These are phyloP conservation scores for Auriscalpium orientale DNA, from an alignment of 768 basidiomycete genomes.

Conservation along the genomic window DNA sequence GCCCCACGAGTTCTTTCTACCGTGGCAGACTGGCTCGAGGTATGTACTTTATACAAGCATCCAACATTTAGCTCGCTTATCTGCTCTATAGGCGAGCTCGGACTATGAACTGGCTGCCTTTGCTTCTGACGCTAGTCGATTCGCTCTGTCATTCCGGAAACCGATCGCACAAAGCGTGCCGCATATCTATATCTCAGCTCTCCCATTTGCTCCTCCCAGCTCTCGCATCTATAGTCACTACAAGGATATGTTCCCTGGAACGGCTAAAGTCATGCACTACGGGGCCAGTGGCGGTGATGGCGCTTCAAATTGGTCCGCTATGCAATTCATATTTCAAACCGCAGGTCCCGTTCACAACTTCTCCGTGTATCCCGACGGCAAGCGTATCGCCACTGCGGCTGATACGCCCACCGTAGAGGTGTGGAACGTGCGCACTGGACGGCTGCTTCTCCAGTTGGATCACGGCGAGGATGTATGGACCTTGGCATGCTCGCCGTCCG, in stretches of 20 bases:
- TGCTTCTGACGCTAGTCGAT: constrained; percentile 8
- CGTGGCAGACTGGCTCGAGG: constrained; percentile 10
- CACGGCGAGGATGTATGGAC: background rate
- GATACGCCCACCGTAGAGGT: background rate
- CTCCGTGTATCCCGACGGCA: constrained; percentile 17
- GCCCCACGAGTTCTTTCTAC: constrained; percentile 12
- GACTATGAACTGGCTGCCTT: constrained; percentile 3
- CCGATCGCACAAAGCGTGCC: constrained; percentile 4
- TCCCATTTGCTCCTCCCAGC: constrained; percentile 8
- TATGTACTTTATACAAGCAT: background rate
- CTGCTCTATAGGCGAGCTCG: background rate
- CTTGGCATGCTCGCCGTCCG: background rate
- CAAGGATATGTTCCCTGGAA: constrained; percentile 3
- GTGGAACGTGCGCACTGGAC: background rate
- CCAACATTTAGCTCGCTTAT: background rate
- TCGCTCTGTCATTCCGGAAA: constrained; percentile 5
- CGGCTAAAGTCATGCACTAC: background rate
- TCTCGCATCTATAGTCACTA: constrained; percentile 5
- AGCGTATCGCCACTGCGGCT: constrained; percentile 4
- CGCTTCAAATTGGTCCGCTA: constrained; percentile 18
- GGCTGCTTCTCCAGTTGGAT: background rate
- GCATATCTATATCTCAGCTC: constrained; percentile 9
- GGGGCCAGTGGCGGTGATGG: background rate
- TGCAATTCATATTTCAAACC: constrained; percentile 10
- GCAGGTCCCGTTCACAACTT: constrained; percentile 1